A percentile compares a stretch with the other conserved stretches of the same genome.
Evolutionary conservation across 2,329 filamentous ascomycete genomes (phyloP).

Genomic region (Cladophialophora yegresii): DNA sequence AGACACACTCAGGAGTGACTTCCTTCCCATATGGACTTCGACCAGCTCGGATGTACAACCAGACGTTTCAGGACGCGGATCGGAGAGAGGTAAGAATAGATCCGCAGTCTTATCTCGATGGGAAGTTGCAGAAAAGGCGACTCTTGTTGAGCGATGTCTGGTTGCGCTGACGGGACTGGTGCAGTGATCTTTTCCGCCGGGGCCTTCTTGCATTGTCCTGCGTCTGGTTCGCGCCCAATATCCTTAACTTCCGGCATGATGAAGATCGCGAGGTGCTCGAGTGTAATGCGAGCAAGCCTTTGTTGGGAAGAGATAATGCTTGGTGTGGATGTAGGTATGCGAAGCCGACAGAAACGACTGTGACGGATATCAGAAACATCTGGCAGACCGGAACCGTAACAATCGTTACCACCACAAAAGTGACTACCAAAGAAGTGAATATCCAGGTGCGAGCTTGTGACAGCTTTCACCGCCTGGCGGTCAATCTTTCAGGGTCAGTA

Average conservation of each 20-base stretch:
- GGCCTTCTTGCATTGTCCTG: background rate
- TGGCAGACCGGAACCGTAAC: background rate
- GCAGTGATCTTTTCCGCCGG: background rate
- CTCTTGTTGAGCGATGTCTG: background rate
- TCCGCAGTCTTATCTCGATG: constrained; percentile 6
- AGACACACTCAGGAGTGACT: constrained; percentile 5
- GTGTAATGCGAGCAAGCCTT: background rate
- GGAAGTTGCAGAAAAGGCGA: constrained; percentile 14
- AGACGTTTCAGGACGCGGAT: background rate
- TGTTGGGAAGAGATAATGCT: background rate
- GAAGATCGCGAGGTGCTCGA: background rate
- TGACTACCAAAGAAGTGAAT: background rate
- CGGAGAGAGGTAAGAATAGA: constrained; percentile 14
- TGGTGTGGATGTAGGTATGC: background rate
- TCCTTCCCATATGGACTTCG: background rate
- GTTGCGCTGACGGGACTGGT: background rate
- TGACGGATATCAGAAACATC: too few relatives aligned
- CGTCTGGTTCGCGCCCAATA: background rate
- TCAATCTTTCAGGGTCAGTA: background rate
- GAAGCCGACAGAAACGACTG: background rate
- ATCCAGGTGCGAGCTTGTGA: background rate
- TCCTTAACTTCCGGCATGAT: background rate
- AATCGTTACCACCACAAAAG: background rate
- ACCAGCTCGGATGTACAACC: background rate
- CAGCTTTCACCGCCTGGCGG: background rate